phyloP scores from a whole-genome alignment of 2,329 filamentous ascomycete genomes.

The Pyricularia grisea region DNA sequence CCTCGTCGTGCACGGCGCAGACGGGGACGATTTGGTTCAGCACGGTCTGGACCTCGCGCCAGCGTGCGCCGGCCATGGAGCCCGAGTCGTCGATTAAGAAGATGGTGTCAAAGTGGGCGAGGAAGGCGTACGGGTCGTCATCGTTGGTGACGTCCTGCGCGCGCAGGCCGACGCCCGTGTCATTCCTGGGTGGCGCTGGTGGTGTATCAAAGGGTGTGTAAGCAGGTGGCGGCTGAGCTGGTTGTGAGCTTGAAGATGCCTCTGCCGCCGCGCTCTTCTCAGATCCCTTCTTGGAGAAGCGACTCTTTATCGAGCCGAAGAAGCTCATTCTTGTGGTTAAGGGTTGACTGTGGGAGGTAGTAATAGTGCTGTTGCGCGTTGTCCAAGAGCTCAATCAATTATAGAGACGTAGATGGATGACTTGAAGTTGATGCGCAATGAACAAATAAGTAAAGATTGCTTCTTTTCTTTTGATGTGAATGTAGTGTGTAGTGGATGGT shows the following conservation, averaged over 20 bases:
- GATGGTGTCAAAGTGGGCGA: constrained; percentile 72
- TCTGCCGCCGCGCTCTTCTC: background rate
- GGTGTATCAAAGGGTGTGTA: constrained; percentile 4
- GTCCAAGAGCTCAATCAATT: background rate
- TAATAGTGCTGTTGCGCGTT: background rate
- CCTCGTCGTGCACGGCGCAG: constrained; percentile 67
- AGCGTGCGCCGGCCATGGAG: constrained; percentile 70
- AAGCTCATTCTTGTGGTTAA: background rate
- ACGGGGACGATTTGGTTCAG: constrained; percentile 70
- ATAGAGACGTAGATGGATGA: background rate
- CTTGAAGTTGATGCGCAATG: background rate
- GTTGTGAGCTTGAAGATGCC: background rate
- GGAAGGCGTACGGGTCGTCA: constrained; percentile 68
- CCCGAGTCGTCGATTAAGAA: constrained; percentile 90
- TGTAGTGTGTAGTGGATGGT: background rate
- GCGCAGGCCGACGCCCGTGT: constrained; percentile 6
- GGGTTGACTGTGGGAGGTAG: background rate
- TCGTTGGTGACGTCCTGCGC: constrained; percentile 23
- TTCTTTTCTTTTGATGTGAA: no score
- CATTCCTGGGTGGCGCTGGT: background rate
- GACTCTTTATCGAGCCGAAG: background rate
- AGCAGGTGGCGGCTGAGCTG: background rate
- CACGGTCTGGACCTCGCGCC: constrained; percentile 64
- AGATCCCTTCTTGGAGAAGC: background rate
- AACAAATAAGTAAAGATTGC: background rate